phyloP scores from a whole-genome alignment of 2,329 filamentous ascomycete species.

The Pestalotiopsis sp. region DNA sequence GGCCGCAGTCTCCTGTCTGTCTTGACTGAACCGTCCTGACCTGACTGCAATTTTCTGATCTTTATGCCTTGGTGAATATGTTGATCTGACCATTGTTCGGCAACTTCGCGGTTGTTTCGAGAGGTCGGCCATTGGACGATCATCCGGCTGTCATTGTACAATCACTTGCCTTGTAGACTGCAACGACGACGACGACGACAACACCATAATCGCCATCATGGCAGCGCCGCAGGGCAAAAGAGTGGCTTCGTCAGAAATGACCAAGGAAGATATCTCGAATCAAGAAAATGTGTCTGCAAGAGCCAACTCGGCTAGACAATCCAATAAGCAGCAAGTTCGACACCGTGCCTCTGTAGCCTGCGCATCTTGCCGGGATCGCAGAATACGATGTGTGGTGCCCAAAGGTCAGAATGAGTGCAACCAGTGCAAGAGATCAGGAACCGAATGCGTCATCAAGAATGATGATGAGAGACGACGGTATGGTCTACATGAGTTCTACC shows the following conservation, averaged over 20 bases:
- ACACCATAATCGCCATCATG: slow-evolving; percentile 7
- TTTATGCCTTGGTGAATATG: neutral
- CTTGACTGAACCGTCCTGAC: neutral
- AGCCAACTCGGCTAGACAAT: slow-evolving; percentile 25
- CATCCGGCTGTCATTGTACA: no score
- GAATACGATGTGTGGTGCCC: slow-evolving; percentile 55
- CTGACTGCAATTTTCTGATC: neutral
- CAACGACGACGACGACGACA: no score
- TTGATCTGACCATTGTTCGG: neutral
- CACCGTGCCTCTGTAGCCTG: slow-evolving; percentile 58
- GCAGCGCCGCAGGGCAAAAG: slow-evolving; percentile 15
- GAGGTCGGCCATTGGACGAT: neutral
- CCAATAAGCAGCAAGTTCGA: slow-evolving; percentile 39
- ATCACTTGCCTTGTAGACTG: no score
- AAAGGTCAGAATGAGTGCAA: slow-evolving; percentile 52
- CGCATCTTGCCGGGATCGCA: slow-evolving; percentile 51
- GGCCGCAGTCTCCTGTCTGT: neutral
- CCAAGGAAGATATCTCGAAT: slow-evolving; percentile 25
- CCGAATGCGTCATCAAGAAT: slow-evolving; percentile 58
- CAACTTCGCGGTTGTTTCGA: neutral
- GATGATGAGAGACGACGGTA: slow-evolving; percentile 59
- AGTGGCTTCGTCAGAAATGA: slow-evolving; percentile 20
- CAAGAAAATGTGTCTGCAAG: slow-evolving; percentile 39
- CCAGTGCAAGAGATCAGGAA: slow-evolving; percentile 53
- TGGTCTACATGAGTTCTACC: slow-evolving; percentile 18